These are phyloP conservation scores for Globisporangium yorkense DNA, from an alignment of 352 stramenopile genomes.

Conservation along the genomic window DNA sequence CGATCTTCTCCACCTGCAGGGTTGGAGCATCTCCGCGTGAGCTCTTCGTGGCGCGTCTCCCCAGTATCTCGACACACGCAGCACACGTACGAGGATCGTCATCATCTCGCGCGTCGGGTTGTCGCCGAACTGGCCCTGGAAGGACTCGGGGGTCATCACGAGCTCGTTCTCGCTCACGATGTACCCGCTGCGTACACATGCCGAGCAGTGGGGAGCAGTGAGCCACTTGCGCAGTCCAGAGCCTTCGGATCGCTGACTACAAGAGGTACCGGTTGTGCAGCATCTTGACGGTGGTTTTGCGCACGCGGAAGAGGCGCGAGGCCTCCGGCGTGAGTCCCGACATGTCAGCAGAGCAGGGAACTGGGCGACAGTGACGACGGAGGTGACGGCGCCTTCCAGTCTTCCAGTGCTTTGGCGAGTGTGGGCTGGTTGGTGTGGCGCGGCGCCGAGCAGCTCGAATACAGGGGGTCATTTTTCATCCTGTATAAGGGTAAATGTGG, in stretches of 20 bases:
- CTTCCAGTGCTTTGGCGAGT: not conserved
- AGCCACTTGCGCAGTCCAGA: not conserved
- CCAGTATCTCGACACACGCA: not conserved
- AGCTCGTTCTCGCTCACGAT: conserved; percentile 96
- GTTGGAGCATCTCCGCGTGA: not conserved
- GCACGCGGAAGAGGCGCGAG: conserved; percentile 90
- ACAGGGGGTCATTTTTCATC: no score
- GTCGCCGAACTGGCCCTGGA: conserved; percentile 88
- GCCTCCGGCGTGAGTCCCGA: conserved; percentile 76
- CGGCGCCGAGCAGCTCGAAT: no score
- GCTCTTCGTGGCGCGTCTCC: not conserved
- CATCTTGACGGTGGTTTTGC: conserved; percentile 96
- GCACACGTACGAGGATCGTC: conserved; percentile 88
- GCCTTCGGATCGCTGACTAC: no score
- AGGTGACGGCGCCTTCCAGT: no score
- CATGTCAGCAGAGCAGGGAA: conserved; percentile 22
- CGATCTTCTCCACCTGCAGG: conserved; percentile 69
- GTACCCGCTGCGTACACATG: conserved; percentile 87
- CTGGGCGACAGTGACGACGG: no score
- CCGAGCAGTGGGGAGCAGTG: conserved; percentile 11
- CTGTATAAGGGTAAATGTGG: no score
- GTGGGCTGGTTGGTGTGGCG: no score
- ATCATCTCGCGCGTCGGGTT: conserved; percentile 93
- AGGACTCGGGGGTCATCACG: conserved; percentile 93
- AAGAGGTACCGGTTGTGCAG: conserved; percentile 75